Evolutionary conservation across 257 asterid species (phyloP), one percentile per base, ranked within the genome.

Genomic region (Ajuga chamaepitys): DNA sequence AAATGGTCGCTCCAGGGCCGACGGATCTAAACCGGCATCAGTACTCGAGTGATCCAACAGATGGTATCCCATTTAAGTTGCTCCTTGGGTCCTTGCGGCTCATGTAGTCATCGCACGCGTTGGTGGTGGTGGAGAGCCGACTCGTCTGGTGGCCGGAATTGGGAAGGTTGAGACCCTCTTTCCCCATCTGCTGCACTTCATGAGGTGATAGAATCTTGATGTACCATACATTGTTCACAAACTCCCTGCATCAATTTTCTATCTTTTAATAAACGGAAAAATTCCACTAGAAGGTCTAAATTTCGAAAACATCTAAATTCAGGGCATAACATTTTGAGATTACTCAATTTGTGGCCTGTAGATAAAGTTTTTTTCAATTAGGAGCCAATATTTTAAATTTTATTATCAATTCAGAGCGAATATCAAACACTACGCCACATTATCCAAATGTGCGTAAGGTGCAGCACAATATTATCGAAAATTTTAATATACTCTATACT

Each of bases 151-250:
- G 77, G 51, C 78, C 4, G 87, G 70, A n/a, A 65, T 77, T 79
- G 8, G 93, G 89, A 69, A 85, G 96, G 68, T 75, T 78, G 30
- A 85, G 84, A 53, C 95, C 93, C 7, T 81, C 93, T 80, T 83
- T 92, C 51, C 91, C 93, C 97, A 92, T 87, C 70, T 92, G 98
- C 67, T 89, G 97, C 83, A 89, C 97, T 78, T 92, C 96, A 12
- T 63, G 75, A 4, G 98, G 96, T 54, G 97, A 89, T 47, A 92
- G 88, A 58, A 92, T 92, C 86, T 89, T 92, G 86, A 92, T 89
- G 69, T 82, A 85, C 91, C 88, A 82, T 13, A 92, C 97, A 32
- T 37, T 92, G 77, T 89, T 92, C 12, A 89, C 88, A 38, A 92
- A 92, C 74, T 87, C 97, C 97, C 98, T 92, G 82, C 5, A 71